Evolutionary conservation across 257 asterid genomes (phyloP), one percentile per base, ranked within the genome.

Genomic region (Euphrasia confusa): DNA sequence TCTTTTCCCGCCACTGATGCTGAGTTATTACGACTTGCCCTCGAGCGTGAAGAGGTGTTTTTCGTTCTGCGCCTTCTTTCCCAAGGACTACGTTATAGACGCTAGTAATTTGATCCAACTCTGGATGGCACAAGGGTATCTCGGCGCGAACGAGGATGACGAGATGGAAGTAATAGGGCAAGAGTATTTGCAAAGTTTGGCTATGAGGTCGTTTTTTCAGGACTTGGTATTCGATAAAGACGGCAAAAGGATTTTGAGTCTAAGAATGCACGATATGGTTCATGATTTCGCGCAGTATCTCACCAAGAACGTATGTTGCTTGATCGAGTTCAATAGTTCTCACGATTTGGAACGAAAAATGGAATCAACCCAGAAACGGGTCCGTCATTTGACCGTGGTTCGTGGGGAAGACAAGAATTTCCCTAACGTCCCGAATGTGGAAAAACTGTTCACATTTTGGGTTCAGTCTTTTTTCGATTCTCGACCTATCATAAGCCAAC

Each of bases 111-210:
- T 81, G 45, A 60, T 81, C 71, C 72, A 78, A 5, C 84, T 78
- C 4, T 81, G 87, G 87, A 78, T 81, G 87, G 87, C 87, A 10
- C 87, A 73, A 27, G 87, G 87, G 53, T 81, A 73, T 49, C 72
- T 81, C 2, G 24, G 28, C 56, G 58, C 78, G 10, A 37, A 58
- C 15, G 77, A 58, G 61, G 58, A 54, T 5, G 67, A 32, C 26
- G 84, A 75, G 58, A 72, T 72, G 70, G 83, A 80, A 71, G 54
- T 35, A 11, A 12, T 47, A 4, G 84, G 87, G 24, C 72, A 72
- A 18, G 75, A 64, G 10, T 74, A 69, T 71, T 48, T 81, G 65
- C 71, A 74, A 42, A 69, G 26, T 55, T 61, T 81, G 40, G 80
- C 72, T 3, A 76, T 71, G 77, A 74, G 82, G 67, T 81, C 87